Evolutionary conservation across 2,329 filamentous ascomycete genomes (phyloP).

Genomic region (Trichoderma asperellum): DNA sequence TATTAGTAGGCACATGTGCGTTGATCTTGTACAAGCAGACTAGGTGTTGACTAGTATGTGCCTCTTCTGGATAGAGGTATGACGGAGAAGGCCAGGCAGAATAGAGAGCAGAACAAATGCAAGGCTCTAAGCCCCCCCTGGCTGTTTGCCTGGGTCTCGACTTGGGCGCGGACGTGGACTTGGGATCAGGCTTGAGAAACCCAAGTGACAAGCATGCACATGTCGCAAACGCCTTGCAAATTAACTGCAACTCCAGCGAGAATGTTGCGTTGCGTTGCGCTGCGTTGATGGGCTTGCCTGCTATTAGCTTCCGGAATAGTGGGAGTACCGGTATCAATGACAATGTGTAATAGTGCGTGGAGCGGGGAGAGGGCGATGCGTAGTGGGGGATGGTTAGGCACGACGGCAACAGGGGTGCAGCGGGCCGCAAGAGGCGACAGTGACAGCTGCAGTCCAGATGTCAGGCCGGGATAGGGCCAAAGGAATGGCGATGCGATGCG

Average conservation of each 20-base stretch:
- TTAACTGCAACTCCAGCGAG: not conserved
- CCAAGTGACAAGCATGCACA: not conserved
- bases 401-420: not conserved
- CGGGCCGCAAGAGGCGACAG: not conserved
- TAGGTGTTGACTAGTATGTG: not conserved
- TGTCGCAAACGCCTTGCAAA: not conserved
- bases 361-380: not conserved
- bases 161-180: not conserved
- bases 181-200: not conserved
- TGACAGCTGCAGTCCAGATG: not conserved
- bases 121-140: not conserved
- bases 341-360: not conserved
- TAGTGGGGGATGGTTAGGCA: not conserved
- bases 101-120: not conserved
- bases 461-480: not conserved
- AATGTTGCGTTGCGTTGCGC: not conserved
- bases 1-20: not conserved
- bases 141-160: not conserved
- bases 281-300: not conserved
- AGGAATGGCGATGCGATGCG: not conserved
- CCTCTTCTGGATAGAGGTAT: not conserved
- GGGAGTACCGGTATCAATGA: not conserved
- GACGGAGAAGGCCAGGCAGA: not conserved
- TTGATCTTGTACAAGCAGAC: not conserved
- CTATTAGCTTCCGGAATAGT: not conserved